Base-by-base conservation (phyloP, 2,329 filamentous ascomycete species). In the Beauveria caledonica region DNA sequence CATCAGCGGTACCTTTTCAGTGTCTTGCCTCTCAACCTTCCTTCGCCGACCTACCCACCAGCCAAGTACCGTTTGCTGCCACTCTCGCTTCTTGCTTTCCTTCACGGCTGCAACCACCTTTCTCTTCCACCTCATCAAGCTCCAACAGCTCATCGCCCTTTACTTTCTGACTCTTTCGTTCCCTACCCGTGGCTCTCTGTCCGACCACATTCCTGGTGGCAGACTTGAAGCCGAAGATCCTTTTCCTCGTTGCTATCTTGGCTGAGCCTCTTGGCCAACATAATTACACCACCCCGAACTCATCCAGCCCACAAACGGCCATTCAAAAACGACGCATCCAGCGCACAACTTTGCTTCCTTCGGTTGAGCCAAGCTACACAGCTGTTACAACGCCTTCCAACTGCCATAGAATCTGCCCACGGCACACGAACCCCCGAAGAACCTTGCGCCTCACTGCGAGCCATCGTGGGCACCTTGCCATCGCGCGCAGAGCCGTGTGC, bases 271-370 rank as follows among this genome's bases (percentile, higher is more conserved):
- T 44, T 39, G 33, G 23, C 55, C 55, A 58, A 58, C 55, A 50
- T 42, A 29, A 42, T 9, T 25, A 27, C 33, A 29, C 33, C 33
- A 52, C 48, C 10, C 21, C 39, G 23, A 15, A 23, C 36, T 27
- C 29, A n/a, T 29, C 50, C 21, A 54, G 17, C 57, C 57, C 48
- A 53, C 57, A 53, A 60, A 46, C 49, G 10, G n/a, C 27, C 49
- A 36, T 44, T 36, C 40, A 19, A 39, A 40, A 60, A 60, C 58
- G 58, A 60, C 58, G 58, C 58, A 60, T 11, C 40, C 8, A 29
- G 10, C 9, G 11, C 55, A 27, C 46, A 11, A 21, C 19, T 36
- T 27, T 19, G 45, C 46, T 21, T 27, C 15, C 55, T 36, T 50
- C 17, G 33, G 49, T 17, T 44, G 45, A 58, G 11, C 33, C 33